Conservation (phyloP, 192 early-diverging fungal genomes). For the Powellomyces hirtus region DNA sequence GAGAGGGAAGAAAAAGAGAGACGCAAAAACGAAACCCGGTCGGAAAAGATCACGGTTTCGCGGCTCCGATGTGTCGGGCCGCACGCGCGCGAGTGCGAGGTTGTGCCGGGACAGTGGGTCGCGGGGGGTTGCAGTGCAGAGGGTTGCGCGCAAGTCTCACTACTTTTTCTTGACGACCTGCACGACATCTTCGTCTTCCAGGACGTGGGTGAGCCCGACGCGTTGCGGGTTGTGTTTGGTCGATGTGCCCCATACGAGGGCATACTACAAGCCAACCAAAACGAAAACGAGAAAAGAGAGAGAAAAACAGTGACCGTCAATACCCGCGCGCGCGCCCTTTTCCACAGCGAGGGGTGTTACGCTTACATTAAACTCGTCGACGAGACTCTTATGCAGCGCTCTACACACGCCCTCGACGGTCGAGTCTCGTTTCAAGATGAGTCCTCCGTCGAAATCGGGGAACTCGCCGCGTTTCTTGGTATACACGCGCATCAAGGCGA, state of each 20-base stretch:
- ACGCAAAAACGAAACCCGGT: too few relatives aligned
- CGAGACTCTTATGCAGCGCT: conserved; percentile 83
- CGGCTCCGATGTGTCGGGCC: too few relatives aligned
- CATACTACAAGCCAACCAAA: conserved; percentile 54
- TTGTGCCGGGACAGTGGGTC: too few relatives aligned
- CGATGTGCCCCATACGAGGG: conserved; percentile 93
- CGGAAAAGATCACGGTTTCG: too few relatives aligned
- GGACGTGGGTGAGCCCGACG: conserved; percentile 75
- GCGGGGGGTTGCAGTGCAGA: too few relatives aligned
- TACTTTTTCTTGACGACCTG: too few relatives aligned
- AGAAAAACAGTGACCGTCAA: background rate
- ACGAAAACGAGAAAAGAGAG: background rate
- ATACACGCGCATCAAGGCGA: conserved; percentile 89
- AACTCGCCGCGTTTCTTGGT: conserved; percentile 94
- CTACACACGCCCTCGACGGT: conserved; percentile 65
- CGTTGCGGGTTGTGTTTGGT: conserved; percentile 97
- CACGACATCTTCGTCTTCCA: conserved; percentile 93
- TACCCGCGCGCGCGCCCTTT: background rate
- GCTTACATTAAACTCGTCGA: conserved; percentile 72
- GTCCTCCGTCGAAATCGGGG: conserved; percentile 88
- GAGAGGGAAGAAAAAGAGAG: too few relatives aligned
- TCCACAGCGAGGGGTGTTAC: background rate
- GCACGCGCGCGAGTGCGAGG: too few relatives aligned
- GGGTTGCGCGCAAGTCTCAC: too few relatives aligned
- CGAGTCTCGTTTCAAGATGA: conserved; percentile 71